These are phyloP conservation scores for Claviceps sp. DNA, from an alignment of 2,329 filamentous ascomycete genomes.

Conservation along the genomic window DNA sequence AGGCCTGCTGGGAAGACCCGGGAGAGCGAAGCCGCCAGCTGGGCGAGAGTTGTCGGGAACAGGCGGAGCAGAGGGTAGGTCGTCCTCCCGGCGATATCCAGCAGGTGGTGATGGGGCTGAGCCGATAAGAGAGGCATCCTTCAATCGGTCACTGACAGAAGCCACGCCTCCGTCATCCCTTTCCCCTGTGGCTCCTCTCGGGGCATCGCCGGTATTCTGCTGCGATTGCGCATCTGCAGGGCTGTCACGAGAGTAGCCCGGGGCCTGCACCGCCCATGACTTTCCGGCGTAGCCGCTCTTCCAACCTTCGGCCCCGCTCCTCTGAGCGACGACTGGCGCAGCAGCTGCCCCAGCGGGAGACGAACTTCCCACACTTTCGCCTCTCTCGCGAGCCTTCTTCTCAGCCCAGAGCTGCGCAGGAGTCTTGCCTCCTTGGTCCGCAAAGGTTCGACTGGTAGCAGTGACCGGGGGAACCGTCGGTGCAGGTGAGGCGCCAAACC, in stretches of 20 bases:
- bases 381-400: conserved; percentile 76
- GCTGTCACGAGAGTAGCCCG: conserved; percentile 48
- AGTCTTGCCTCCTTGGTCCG: conserved; percentile 88
- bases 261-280: conserved; percentile 73
- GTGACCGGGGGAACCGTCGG: conserved; percentile 51
- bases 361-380: conserved; percentile 28
- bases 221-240: conserved; percentile 39
- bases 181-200: conserved; percentile 32
- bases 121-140: conserved; percentile 59
- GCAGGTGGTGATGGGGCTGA: conserved; percentile 28
- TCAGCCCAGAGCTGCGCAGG: conserved; percentile 96
- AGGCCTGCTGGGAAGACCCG: conserved; percentile 55
- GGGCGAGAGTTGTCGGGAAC: conserved; percentile 53
- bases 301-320: conserved; percentile 65
- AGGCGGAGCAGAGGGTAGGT: conserved; percentile 31
- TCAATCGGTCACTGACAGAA: conserved; percentile 71
- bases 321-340: conserved; percentile 51
- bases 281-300: conserved; percentile 87
- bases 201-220: conserved; percentile 41
- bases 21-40: conserved; percentile 63
- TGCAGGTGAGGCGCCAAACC: conserved; percentile 46
- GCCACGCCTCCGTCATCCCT: conserved; percentile 49
- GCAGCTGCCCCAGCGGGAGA: conserved; percentile 30
- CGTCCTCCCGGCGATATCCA: conserved; percentile 14
- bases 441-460: conserved; percentile 80